Evolutionary conservation across 148 eudicot species (phyloP).

Genomic region (Fagopyrum esculentum): DNA sequence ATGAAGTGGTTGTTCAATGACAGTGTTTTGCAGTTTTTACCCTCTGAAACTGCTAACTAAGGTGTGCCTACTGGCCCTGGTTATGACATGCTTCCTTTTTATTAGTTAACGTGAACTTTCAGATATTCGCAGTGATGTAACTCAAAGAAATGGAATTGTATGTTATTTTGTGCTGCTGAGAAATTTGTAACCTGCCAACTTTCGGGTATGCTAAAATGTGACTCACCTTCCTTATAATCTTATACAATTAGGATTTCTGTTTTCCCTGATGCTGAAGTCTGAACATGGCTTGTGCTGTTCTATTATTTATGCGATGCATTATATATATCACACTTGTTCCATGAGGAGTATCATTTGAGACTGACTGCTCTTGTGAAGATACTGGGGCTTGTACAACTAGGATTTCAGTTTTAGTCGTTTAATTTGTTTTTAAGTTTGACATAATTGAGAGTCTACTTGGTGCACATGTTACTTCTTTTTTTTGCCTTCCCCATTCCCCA

Average conservation of each 20-base stretch:
- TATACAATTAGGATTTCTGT: neutral
- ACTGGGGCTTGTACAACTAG: neutral
- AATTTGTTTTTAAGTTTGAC: neutral
- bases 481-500: no score
- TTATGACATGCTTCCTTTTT: neutral
- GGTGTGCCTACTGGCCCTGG: slow-evolving; percentile 6
- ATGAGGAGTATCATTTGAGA: neutral
- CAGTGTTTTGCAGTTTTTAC: neutral
- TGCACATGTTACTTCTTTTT: neutral
- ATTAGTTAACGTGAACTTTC: neutral
- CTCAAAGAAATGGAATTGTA: slow-evolving; percentile 9
- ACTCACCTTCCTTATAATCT: neutral
- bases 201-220: neutral
- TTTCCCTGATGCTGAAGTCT: neutral
- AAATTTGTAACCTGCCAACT: neutral
- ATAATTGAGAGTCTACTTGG: neutral
- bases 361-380: neutral
- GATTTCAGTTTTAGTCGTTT: no score
- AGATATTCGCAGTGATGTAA: neutral
- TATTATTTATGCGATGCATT: neutral
- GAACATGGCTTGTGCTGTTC: slow-evolving; percentile 8
- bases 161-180: slow-evolving; percentile 4
- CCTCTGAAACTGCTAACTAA: neutral
- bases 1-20: neutral
- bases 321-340: neutral